Evolutionary conservation across 495 filamentous ascomycete genomes (phyloP).

Genomic region (Neurospora intermedia): DNA sequence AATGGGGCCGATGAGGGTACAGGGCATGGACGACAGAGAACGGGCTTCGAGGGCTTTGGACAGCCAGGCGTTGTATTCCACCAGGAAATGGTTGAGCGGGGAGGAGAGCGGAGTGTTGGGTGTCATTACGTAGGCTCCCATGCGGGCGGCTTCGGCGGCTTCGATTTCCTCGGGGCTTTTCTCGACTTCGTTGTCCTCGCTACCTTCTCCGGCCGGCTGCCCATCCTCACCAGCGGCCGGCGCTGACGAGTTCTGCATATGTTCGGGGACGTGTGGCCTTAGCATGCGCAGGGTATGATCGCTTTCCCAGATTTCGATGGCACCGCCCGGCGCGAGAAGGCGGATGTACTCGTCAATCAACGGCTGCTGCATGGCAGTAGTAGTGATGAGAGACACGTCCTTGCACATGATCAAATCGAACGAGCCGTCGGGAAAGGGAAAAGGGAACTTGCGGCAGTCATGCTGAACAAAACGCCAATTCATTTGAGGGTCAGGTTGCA

Average conservation of each 20-base stretch:
- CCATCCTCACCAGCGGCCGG: slow-evolving; percentile 6
- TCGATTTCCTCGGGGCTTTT: background rate
- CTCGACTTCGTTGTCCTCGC: slow-evolving; percentile 30
- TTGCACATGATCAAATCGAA: slow-evolving; percentile 91
- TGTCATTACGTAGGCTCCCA: slow-evolving; percentile 75
- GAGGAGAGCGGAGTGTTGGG: slow-evolving; percentile 69
- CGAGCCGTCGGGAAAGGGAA: slow-evolving; percentile 72
- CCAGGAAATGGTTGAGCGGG: slow-evolving; percentile 68
- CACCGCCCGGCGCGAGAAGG: slow-evolving; percentile 66
- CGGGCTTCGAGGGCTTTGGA: slow-evolving; percentile 62
- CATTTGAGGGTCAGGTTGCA: slow-evolving; percentile 51
- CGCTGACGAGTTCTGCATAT: slow-evolving; percentile 5
- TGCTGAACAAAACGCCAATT: slow-evolving; percentile 85
- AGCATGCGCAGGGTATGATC: slow-evolving; percentile 70
- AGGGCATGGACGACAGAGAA: slow-evolving; percentile 64
- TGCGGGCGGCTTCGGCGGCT: slow-evolving; percentile 27
- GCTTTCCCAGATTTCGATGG: slow-evolving; percentile 78
- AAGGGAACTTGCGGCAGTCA: slow-evolving; percentile 61
- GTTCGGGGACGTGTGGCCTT: slow-evolving; percentile 58
- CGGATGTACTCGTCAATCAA: slow-evolving; percentile 70
- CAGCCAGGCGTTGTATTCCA: slow-evolving; percentile 76
- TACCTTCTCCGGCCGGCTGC: slow-evolving; percentile 6
- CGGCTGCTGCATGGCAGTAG: slow-evolving; percentile 48
- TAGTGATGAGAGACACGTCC: slow-evolving; percentile 63
- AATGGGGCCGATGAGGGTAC: slow-evolving; percentile 64